phyloP scores from a whole-genome alignment of 164 flowering plant genomes.

The Magnolia sinica region DNA sequence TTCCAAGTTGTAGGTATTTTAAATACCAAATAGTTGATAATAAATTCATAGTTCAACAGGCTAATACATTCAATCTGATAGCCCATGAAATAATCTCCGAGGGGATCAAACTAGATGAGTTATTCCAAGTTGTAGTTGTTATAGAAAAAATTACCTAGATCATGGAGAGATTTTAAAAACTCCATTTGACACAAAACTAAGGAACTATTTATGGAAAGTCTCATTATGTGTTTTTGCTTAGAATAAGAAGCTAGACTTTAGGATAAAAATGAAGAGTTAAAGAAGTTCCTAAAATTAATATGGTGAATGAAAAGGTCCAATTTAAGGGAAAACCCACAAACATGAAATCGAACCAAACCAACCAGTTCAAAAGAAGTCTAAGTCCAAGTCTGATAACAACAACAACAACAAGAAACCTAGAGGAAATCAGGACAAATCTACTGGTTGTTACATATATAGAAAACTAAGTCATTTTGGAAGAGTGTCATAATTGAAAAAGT shows the following conservation, averaged over 20 bases:
- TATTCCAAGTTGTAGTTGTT: not conserved
- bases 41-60: constrained; percentile 2
- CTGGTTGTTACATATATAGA: not conserved
- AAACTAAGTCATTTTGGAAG: not conserved
- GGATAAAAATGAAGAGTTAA: constrained; percentile 3
- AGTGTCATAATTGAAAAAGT: not conserved
- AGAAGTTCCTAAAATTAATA: not conserved
- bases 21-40: constrained; percentile 10
- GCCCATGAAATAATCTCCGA: not conserved
- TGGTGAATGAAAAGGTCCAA: not conserved
- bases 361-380: not conserved
- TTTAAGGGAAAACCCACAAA: not conserved
- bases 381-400: not conserved
- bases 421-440: too few species aligned
- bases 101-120: not conserved
- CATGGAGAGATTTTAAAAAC: constrained; percentile 16
- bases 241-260: constrained; percentile 13
- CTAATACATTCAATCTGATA: constrained; percentile 6
- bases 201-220: constrained; percentile 5
- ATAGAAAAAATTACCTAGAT: constrained; percentile 16
- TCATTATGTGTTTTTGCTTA: not conserved
- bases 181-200: constrained; percentile 5
- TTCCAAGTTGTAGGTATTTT: constrained; percentile 1
- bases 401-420: too few species aligned
- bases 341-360: not conserved